Evolutionary conservation across 257 asterid genomes (phyloP).

Genomic region (Pogostemon cablin): DNA sequence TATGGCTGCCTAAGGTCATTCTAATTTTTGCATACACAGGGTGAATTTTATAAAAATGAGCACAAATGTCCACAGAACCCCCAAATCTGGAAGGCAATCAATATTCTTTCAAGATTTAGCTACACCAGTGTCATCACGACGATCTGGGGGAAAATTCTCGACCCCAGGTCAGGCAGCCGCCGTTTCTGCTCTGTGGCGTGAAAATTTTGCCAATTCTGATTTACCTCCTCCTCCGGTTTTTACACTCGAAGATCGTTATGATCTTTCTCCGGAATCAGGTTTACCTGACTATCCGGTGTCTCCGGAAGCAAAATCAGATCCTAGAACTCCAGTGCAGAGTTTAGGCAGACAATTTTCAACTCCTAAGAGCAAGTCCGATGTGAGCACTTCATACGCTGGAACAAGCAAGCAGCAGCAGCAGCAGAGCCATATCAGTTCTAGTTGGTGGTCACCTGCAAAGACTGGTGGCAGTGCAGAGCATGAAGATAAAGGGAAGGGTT

Average conservation of each 20-base stretch:
- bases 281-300: conserved; percentile 66
- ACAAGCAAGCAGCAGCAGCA: conserved; percentile 61
- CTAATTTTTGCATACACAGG: conserved; percentile 30
- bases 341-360: conserved; percentile 62
- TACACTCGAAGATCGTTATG: conserved; percentile 85
- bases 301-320: conserved; percentile 75
- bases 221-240: conserved; percentile 94
- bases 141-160: conserved; percentile 65
- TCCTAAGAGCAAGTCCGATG: conserved; percentile 75
- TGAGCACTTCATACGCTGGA: conserved; percentile 65
- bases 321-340: conserved; percentile 60
- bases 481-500: conserved; percentile 90
- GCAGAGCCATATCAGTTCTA: conserved; percentile 61
- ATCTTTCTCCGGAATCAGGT: conserved; percentile 80
- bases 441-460: conserved; percentile 91
- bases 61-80: conserved; percentile 59
- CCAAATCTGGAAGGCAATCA: conserved; percentile 83
- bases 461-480: conserved; percentile 67
- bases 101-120: conserved; percentile 86
- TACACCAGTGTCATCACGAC: conserved; percentile 75
- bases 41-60: conserved; percentile 52
- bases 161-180: conserved; percentile 97
- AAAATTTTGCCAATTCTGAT: conserved; percentile 84
- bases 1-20: background rate
- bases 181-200: conserved; percentile 95